Evolutionary conservation across 768 basidiomycete genomes (phyloP).

Genomic region (Panus rudis): DNA sequence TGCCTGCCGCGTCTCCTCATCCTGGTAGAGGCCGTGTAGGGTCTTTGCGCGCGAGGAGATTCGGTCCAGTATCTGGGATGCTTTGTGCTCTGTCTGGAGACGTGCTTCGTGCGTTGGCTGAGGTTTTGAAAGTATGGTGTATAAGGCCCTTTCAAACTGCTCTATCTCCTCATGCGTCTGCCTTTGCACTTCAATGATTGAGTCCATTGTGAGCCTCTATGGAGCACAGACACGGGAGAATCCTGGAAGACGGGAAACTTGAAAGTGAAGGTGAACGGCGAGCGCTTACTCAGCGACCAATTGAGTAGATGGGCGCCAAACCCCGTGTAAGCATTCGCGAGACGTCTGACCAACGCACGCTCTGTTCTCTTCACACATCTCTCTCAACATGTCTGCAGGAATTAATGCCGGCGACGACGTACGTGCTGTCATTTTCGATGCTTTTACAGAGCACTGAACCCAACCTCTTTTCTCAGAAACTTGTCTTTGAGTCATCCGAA

Average conservation of each 20-base stretch:
- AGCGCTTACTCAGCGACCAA: constrained; percentile 6
- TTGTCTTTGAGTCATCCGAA: constrained; percentile 93
- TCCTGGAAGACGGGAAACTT: constrained; percentile 2
- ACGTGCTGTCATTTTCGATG: constrained; percentile 16
- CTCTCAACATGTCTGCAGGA: constrained; percentile 67
- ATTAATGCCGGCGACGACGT: constrained; percentile 86
- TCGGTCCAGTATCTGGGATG: constrained; percentile 82
- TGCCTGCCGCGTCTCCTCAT: constrained; percentile 62
- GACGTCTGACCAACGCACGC: constrained; percentile 43
- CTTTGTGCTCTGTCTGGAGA: constrained; percentile 80
- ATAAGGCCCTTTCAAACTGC: constrained; percentile 81
- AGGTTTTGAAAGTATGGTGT: constrained; percentile 70
- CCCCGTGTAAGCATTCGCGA: constrained; percentile 26
- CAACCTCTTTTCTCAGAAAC: constrained; percentile 47
- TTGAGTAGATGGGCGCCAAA: constrained; percentile 5
- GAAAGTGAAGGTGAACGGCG: constrained; percentile 3
- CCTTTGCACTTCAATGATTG: constrained; percentile 86
- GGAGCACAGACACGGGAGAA: background rate
- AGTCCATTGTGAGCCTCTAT: constrained; percentile 60
- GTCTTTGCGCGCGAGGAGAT: constrained; percentile 62
- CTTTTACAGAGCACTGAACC: constrained; percentile 1
- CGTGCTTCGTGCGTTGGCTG: constrained; percentile 53
- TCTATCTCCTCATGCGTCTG: constrained; percentile 96
- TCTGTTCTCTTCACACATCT: constrained; percentile 32
- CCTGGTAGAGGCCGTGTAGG: constrained; percentile 69